Base-by-base conservation (phyloP, 2,329 filamentous ascomycete species). In the Ascosphaera acerosa region DNA sequence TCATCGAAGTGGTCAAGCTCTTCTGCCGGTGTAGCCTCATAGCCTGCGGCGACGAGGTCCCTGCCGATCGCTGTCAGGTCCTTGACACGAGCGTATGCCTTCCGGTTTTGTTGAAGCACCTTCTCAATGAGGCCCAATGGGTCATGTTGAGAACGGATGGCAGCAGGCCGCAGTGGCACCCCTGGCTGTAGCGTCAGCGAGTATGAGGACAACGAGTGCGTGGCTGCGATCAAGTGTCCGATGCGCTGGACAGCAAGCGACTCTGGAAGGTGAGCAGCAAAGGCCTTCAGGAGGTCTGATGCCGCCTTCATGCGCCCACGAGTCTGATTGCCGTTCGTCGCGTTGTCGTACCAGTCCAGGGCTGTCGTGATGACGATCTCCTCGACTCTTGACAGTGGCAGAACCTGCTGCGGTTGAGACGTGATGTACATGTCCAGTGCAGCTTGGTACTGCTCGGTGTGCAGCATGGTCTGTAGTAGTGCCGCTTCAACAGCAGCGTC, bases 111-210 rank as follows among this genome's bases (percentile, higher is more conserved):
- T 28, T 65, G 60, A 6, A 73, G 54, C 0, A 73, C 55, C 41
- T 64, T 70, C 34, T 57, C 56, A 32, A 73, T 53, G 15, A 73
- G 48, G 1, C 58, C 57, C 3, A 72, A 47, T 4, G 68, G 66
- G 41, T 72, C 66, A 6, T 58, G 50, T 39, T 63, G 65, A 25
- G 67, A 63, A n/a, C 68, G 62, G 34, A 73, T 71, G 42, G 62
- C 70, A 40, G 72, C 68, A 3, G 68, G 68, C 40, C 68, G 63
- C 42, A 73, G 72, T 2, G 66, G 66, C 10, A 72, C 63, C 12
- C 65, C 66, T 36, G 71, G 66, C 39, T 71, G 64, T 3, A 73
- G 50, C 0, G 59, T 70, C 5, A 73, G 50, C 2, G 65, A 66
- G 43, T 73, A 73, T 41, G 67, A 72, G 1, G 68, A 73, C 36